These are phyloP conservation scores for Neurospora intermedia DNA, from an alignment of 495 filamentous ascomycete genomes.

Conservation along the genomic window DNA sequence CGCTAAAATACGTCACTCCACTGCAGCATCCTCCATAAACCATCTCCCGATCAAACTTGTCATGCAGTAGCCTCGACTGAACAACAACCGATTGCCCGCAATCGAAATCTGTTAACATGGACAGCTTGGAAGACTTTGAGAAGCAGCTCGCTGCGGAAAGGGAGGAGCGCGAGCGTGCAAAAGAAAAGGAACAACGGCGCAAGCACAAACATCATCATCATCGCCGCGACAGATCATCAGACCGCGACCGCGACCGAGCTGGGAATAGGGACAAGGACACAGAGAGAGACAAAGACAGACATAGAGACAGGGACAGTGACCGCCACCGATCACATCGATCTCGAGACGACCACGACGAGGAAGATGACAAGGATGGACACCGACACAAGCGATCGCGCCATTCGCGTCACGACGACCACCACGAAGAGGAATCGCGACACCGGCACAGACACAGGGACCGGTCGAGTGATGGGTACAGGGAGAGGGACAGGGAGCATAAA, in stretches of 20 bases:
- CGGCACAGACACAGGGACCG: conserved; percentile 18
- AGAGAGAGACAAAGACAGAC: conserved; percentile 27
- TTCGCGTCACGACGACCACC: conserved; percentile 21
- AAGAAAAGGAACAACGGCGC: conserved; percentile 27
- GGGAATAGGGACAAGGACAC: conserved; percentile 19
- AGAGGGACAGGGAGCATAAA: conserved; percentile 12
- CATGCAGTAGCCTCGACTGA: not conserved
- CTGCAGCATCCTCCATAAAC: not conserved
- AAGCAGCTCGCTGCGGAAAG: conserved; percentile 43
- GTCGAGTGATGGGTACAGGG: conserved; percentile 8
- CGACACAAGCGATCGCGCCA: conserved; percentile 39
- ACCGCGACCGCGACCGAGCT: conserved; percentile 22
- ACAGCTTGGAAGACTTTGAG: conserved; percentile 44
- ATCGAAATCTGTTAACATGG: conserved; percentile 23
- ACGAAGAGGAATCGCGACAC: conserved; percentile 23
- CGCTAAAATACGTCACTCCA: conserved; percentile 9
- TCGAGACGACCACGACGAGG: conserved; percentile 21
- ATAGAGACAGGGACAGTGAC: conserved; percentile 16
- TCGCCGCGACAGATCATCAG: conserved; percentile 31
- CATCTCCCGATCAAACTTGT: not conserved
- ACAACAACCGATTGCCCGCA: conserved; percentile 2
- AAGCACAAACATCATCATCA: conserved; percentile 30
- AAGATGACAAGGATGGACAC: conserved; percentile 31
- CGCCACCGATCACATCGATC: conserved; percentile 24
- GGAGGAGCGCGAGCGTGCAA: conserved; percentile 31